Base-by-base conservation (phyloP, 1,284 basidiomycete species). In the Trichosporon sp. region DNA sequence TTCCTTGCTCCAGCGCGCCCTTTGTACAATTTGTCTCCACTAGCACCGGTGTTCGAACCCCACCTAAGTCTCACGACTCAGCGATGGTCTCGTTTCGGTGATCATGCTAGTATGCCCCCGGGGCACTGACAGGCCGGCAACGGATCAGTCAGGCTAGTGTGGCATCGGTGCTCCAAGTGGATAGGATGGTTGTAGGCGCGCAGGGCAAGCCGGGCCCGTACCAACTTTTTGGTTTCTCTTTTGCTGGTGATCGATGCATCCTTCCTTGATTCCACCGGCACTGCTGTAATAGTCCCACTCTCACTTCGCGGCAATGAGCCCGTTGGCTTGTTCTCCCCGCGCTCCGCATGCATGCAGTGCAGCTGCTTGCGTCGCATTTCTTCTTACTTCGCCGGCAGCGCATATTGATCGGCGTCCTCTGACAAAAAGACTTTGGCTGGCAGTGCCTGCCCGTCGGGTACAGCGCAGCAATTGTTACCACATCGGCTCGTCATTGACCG, bases 221-320 rank as follows among this genome's bases (percentile, higher is more conserved):
- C 70, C 77, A 71, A 78, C 77, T 77, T 71, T 74, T 74, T 76
- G 69, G n/a, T n/a, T n/a, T n/a, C n/a, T n/a, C n/a, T n/a, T n/a
- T n/a, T n/a, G n/a, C n/a, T n/a, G n/a, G n/a, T n/a, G n/a, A n/a
- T n/a, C n/a, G n/a, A n/a, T n/a, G n/a, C n/a, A n/a, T 23, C 23
- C 14, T 44, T 44, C 19, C 40, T 44, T 21, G 19, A 44, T 10
- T 21, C 40, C 19, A 3, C 8, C 40, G 10, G 10, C 7, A 7
- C 34, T 3, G 16, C 16, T 14, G 34, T 36, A 21, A 44, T 4
- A 21, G 23, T 4, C n/a, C 40, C 40, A 9, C 40, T 44, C 40
- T 44, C 40, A n/a, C n/a, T n/a, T n/a, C n/a, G n/a, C n/a, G n/a
- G n/a, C n/a, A n/a, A n/a, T n/a, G n/a, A n/a, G n/a, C n/a, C n/a